Percentiles rank a stretch among this genome's conserved stretches.
phyloP scores from a whole-genome alignment of 805 yeast genomes.

The Henningerozyma blattae region DNA sequence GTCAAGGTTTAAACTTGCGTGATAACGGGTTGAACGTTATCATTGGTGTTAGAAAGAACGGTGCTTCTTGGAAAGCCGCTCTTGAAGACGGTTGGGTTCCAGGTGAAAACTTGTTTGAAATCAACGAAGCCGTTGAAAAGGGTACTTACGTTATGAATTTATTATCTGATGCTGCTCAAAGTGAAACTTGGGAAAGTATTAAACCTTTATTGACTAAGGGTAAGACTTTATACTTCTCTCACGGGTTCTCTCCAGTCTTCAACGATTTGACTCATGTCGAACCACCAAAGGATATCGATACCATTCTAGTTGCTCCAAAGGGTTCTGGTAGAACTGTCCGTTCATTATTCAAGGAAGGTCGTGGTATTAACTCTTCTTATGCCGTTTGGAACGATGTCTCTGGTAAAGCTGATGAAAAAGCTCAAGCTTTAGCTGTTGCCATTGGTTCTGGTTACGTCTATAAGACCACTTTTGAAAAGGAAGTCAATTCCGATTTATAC shows the following conservation, averaged over 20 bases:
- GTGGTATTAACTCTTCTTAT: constrained; percentile 99
- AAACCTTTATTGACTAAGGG: constrained; percentile 92
- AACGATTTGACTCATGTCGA: constrained; percentile 93
- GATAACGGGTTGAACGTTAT: constrained; percentile 97
- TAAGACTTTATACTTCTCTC: constrained; percentile 97
- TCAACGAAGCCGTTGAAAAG: constrained; percentile 79
- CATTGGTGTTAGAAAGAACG: constrained; percentile 96
- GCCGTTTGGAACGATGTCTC: constrained; percentile 99
- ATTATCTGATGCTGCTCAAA: constrained; percentile 98
- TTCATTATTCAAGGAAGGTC: constrained; percentile 98
- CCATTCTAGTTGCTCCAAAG: constrained; percentile 98
- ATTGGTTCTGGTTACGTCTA: constrained; percentile 99
- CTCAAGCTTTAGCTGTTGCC: constrained; percentile 96
- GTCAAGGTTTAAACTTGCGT: constrained; percentile 98
- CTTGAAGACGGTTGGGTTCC: constrained; percentile 99
- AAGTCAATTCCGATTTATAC: constrained; percentile 97
- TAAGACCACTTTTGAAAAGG: constrained; percentile 98
- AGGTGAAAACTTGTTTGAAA: constrained; percentile 95
- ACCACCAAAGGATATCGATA: constrained; percentile 90
- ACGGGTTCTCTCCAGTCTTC: constrained; percentile 99
- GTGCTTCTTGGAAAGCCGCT: constrained; percentile 99
- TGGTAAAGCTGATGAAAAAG: constrained; percentile 98
- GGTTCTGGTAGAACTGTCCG: constrained; percentile 99
- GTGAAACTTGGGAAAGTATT: constrained; percentile 88
- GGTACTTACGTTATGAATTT: constrained; percentile 97